Evolutionary conservation across 225 moss, liverwort and hornwort species (phyloP), one percentile per base, ranked within the genome.

Genomic region (Pseudisothecium myosuroides): DNA sequence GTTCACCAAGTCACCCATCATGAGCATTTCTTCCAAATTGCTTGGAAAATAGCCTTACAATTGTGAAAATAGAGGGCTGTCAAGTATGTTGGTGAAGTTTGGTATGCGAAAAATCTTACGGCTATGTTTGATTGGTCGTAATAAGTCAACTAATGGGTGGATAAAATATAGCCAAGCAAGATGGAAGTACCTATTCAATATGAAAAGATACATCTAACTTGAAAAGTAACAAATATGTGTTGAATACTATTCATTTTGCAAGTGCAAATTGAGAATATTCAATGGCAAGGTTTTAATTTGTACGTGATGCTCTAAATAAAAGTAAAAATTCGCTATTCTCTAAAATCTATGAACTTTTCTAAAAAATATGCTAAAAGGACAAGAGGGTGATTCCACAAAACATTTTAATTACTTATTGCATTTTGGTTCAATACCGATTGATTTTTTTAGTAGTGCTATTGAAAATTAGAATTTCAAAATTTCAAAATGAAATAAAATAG

Each of bases 221-320:
- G 49, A 50, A 49, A 74, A 31, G 4, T 31, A 47, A 47, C 6
- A 0, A 31, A 31, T 5, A 31, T 49, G 2, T 11, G 5, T 49
- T 49, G 12, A 49, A 20, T 0, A 31, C 4, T 11, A 50, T 32
- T 49, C 29, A 74, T 47, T 47, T 47, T 47, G 47, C 6, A 15
- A 28, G 43, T 4, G 2, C 0, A 47, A 17, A 11, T 2, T 17
- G 0, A 47, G 3, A 47, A 4, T 11, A 31, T 47, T 4, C 3
- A 29, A 29, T 45, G 0, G 2, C 0, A 1, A 28, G 29, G 9
- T 43, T 47, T 47, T 45, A 29, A 8, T 73, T 2, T 43, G 0
- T 0, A 7, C 9, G 4, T 0, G 17, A 45, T 45, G 45, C 9
- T 17, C 6, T 49, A 76, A 76, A 76, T 75, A 49, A 14, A 29